Evolutionary conservation across 2,329 filamentous ascomycete species (phyloP).

Genomic region (Botryosphaeria dothidea): DNA sequence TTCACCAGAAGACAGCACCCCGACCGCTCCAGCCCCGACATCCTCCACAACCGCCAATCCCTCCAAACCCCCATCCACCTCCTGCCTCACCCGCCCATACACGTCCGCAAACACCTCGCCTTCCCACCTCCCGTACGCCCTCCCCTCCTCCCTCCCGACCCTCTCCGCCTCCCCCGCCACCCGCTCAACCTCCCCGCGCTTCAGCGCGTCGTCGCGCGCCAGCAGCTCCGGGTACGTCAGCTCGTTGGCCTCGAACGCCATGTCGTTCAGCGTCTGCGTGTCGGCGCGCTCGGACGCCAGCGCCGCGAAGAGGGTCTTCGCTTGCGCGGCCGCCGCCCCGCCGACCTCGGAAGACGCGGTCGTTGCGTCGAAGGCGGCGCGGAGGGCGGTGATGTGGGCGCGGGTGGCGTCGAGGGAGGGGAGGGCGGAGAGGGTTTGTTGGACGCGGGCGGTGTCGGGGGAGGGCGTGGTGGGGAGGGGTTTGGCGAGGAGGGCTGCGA

Average conservation of each 20-base stretch:
- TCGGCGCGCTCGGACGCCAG: constrained; percentile 47
- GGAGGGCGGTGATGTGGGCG: constrained; percentile 21
- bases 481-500: constrained; percentile 28
- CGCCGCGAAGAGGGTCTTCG: background rate
- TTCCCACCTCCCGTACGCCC: constrained; percentile 54
- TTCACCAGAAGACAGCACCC: background rate
- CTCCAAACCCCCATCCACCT: constrained; percentile 51
- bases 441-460: constrained; percentile 22
- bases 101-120: constrained; percentile 52
- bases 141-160: constrained; percentile 45
- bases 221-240: constrained; percentile 61
- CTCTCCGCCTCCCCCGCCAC: constrained; percentile 32
- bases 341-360: constrained; percentile 37
- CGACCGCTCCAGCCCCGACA: background rate
- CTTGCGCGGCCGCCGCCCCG: background rate
- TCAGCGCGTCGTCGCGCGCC: constrained; percentile 56
- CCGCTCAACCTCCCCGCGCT: constrained; percentile 45
- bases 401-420: background rate
- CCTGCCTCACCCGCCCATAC: constrained; percentile 50
- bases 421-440: background rate
- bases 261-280: constrained; percentile 55
- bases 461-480: constrained; percentile 25
- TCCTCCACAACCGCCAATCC: constrained; percentile 34
- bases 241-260: constrained; percentile 57
- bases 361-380: constrained; percentile 47